Percentiles rank a stretch among this genome's conserved stretches.
These are phyloP conservation scores for Exsudoporus frostii DNA, from an alignment of 768 basidiomycete species.

Conservation along the genomic window DNA sequence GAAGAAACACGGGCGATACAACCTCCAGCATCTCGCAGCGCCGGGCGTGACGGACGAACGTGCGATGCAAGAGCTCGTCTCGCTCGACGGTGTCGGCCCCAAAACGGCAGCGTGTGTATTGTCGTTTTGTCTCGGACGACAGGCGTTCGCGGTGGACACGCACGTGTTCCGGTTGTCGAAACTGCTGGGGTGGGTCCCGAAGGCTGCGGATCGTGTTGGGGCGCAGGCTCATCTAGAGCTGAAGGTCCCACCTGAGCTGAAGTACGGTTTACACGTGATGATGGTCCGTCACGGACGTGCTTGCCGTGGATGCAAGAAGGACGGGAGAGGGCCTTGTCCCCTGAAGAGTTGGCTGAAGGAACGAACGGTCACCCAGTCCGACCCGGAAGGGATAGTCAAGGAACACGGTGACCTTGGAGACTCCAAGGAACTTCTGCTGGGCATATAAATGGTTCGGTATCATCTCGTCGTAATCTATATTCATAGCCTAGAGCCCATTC, in stretches of 20 bases:
- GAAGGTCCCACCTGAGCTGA: slow-evolving; percentile 48
- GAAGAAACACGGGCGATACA: slow-evolving; percentile 47
- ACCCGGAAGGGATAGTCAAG: slow-evolving; percentile 11
- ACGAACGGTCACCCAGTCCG: slow-evolving; percentile 16
- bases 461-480: background rate
- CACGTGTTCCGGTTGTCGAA: slow-evolving; percentile 56
- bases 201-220: slow-evolving; percentile 43
- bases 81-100: slow-evolving; percentile 57
- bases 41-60: slow-evolving; percentile 38
- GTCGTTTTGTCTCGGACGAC: slow-evolving; percentile 56
- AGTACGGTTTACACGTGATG: slow-evolving; percentile 55
- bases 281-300: slow-evolving; percentile 56
- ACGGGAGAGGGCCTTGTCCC: slow-evolving; percentile 31
- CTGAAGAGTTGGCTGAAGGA: slow-evolving; percentile 37
- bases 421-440: background rate
- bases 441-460: background rate
- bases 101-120: slow-evolving; percentile 64
- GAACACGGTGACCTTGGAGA: background rate
- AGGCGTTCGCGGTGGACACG: slow-evolving; percentile 63
- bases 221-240: slow-evolving; percentile 58
- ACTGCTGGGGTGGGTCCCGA: slow-evolving; percentile 42
- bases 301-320: slow-evolving; percentile 52
- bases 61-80: slow-evolving; percentile 56
- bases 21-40: slow-evolving; percentile 51
- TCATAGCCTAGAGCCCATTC: background rate